phyloP scores from a whole-genome alignment of 2,329 filamentous ascomycete species.

The Fusarium tricinctum region DNA sequence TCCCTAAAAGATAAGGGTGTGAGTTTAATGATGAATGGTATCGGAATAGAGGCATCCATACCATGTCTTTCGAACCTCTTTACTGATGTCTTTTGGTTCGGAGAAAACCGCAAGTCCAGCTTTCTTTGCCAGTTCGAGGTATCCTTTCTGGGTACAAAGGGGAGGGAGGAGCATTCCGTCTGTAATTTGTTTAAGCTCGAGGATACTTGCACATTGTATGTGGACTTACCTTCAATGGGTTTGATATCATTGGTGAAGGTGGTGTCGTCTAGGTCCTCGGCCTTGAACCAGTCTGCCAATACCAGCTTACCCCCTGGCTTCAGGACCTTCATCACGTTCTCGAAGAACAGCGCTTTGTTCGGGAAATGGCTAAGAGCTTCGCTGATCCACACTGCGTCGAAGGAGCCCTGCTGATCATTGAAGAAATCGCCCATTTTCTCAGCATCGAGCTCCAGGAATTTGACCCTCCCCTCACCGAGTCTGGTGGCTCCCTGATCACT shows the following conservation, averaged over 20 bases:
- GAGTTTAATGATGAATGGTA: neutral
- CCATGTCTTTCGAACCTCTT: conserved; percentile 72
- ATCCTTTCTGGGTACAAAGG: conserved; percentile 67
- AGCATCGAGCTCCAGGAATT: conserved; percentile 71
- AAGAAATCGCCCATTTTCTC: conserved; percentile 72
- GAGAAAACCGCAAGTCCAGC: conserved; percentile 63
- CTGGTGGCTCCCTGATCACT: conserved; percentile 55
- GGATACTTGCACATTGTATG: neutral
- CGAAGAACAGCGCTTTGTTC: conserved; percentile 70
- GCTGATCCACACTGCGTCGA: conserved; percentile 73
- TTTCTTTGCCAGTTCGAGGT: conserved; percentile 63
- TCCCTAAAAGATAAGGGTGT: conserved; percentile 60
- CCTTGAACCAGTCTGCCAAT: conserved; percentile 74
- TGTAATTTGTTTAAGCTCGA: conserved; percentile 40
- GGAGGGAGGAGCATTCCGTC: conserved; percentile 73
- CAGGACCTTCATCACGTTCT: conserved; percentile 64
- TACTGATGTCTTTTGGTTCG: conserved; percentile 69
- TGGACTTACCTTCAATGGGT: conserved; percentile 66
- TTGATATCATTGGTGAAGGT: conserved; percentile 67
- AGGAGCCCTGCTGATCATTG: conserved; percentile 54
- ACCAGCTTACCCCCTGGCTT: conserved; percentile 66
- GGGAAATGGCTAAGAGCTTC: conserved; percentile 73
- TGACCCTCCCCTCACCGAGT: conserved; percentile 62
- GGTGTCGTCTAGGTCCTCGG: conserved; percentile 60
- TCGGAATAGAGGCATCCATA: conserved; percentile 51